Base-by-base conservation (phyloP, 164 flowering plant genomes). In the Aristolochia contorta region DNA sequence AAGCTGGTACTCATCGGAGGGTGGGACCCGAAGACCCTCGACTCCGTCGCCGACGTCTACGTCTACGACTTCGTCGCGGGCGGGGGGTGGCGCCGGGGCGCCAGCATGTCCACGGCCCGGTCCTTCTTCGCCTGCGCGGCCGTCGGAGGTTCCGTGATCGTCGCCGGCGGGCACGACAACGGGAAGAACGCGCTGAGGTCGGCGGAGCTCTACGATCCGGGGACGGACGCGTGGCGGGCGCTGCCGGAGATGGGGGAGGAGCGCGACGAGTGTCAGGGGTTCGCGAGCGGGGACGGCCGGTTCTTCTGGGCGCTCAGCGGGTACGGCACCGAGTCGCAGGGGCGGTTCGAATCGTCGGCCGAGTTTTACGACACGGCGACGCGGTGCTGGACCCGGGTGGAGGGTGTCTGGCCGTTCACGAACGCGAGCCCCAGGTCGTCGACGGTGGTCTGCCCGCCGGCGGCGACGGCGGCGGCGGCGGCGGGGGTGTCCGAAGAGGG, bases 251-350 rank as follows among this genome's bases (percentile, higher is more conserved):
- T 71, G 67, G 33, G 46, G 6, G 67, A 66, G 56, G 74, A 71
- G 60, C 54, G 70, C 19, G 71, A 72, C 66, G 75, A 72, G 61
- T 63, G 70, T 46, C 65, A 69, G 15, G 79, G 79, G 43, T 13
- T 75, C 22, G 19, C 53, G 9, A 33, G 41, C 60, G 65, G 41
- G 5, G 67, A 41, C 22, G 69, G 49, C 16, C 61, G 66, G 54
- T 13, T 16, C 56, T 75, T 75, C 33, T 75, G 69, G 70, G 79
- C 70, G 18, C 56, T 72, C 52, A 72, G 74, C 49, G 76, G 79
- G 3, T 75, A 75, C 65, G 67, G 72, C 7, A 75, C 76, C 20
- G 76, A 75, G 32, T 27, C 24, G 6, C 76, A 75, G 54, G 79
- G 79, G 2, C 37, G 67, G 53, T 75, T 75, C 64, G 54, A 54